Base-by-base conservation (phyloP, 2,329 filamentous ascomycete genomes). In the Epichloe amarillans region DNA sequence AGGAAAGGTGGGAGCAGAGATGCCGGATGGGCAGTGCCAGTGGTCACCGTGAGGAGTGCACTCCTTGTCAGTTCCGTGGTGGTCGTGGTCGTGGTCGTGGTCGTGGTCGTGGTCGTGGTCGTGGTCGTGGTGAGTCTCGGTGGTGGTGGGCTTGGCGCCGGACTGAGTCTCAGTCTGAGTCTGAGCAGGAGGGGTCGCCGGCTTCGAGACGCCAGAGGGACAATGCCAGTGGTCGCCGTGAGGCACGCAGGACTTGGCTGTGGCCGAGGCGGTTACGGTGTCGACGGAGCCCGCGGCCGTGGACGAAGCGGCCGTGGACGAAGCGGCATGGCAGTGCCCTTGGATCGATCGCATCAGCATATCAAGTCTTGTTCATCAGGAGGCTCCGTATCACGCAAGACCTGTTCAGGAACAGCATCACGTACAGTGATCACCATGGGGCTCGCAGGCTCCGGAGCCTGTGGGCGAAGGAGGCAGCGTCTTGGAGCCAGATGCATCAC, bases 21-120 rank as follows among this genome's bases (percentile, higher is more conserved):
- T 53, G n/a, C 56, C 57, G 2, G 55, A 51, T 11, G 53, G 55
- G 46, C 57, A 59, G 49, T 58, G 53, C 50, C 47, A 54, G 52
- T 52, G 46, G 47, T 52, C 47, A 5, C n/a, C 14, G 38, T 54
- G 41, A 17, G 52, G 52, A 3, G 46, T 50, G 44, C 57, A 57
- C 39, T 54, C 50, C 30, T 52, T 52, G 23, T 33, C 49, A 6
- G 36, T 30, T 19, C 33, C 37, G 38, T 52, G 47, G 17, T 49
- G 40, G 11, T 53, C 38, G 21, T 53, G 23, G 45, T 23, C 46
- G 21, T 53, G 23, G 41, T 49, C 49, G 12, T 49, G 23, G 19
- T 53, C 49, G 11, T 53, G 44, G 44, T 23, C 46, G 21, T 53
- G 23, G 41, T 49, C 49, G 12, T 49, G 23, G 19, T 53, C 49